Evolutionary conservation across 805 yeast genomes (phyloP), one percentile per base, ranked within the genome.

Genomic region (Myxozyma neotropica): DNA sequence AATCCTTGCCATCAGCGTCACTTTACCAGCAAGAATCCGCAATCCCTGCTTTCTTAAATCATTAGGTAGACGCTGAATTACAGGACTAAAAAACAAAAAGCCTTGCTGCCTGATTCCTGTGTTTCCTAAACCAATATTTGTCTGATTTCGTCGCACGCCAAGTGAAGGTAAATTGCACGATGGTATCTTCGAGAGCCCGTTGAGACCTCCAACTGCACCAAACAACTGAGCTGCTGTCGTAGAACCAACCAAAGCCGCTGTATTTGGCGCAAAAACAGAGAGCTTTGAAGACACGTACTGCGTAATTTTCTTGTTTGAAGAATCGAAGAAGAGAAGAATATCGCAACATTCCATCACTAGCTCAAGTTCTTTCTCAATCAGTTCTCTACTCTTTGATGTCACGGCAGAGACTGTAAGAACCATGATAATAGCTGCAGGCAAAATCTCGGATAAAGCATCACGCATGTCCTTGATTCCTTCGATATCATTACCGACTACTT

Each of bases 141-240:
- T 66, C 42, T 73, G 72, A 44, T 57, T 48, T 53, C 79, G 73
- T 44, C 79, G 79, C 13, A 81, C 81, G 0, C 96, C 97, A 49
- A 89, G 74, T 0, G 95, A 83, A 0, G 96, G 84, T 23, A 93
- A 68, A 69, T 93, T 93, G 68, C 97, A 89, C 2, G 96, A 80
- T 0, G 97, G 96, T 0, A 88, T 82, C 31, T 73, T 74, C 1
- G 90, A 83, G 8, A 93, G 74, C 5, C 82, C 85, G 12, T 74
- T 75, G 3, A 93, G 71, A 0, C 96, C 90, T 1, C 96, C 95
- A 1, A 82, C 75, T 17, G 81, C 77, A 0, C 89, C 81, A 24
- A 93, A 74, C 17, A 94, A 72, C 67, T 87, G 89, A 0, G 96
- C 86, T 0, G 96, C 83, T 0, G 88, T 81, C 4, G 80, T 75